phyloP scores from a whole-genome alignment of 495 filamentous ascomycete genomes.

The Cairneyella variabilis region DNA sequence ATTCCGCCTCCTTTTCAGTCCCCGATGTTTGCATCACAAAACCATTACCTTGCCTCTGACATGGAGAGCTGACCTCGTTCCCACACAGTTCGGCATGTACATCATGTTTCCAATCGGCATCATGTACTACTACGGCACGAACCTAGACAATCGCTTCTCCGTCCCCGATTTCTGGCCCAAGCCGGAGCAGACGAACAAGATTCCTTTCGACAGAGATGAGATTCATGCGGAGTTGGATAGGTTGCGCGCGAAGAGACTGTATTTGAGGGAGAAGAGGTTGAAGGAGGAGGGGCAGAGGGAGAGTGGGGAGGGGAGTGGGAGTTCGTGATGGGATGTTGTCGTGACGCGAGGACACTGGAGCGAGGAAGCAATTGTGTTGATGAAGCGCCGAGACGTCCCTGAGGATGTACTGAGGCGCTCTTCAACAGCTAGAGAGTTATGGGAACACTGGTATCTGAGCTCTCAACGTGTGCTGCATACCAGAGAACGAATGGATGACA shows the following conservation, averaged over 20 bases:
- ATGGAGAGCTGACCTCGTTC: no score
- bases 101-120: constrained; percentile 97
- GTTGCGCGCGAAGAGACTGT: constrained; percentile 58
- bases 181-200: constrained; percentile 76
- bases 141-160: constrained; percentile 86
- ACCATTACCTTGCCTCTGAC: no score
- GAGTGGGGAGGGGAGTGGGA: constrained; percentile 9
- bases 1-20: constrained; percentile 1
- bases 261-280: constrained; percentile 56
- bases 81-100: constrained; percentile 98
- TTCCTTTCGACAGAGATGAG: constrained; percentile 86
- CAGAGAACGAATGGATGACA: no score
- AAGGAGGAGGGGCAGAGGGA: constrained; percentile 38
- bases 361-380: no score
- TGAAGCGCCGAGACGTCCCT: no score
- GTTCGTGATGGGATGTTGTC: neutral
- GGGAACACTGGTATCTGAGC: no score
- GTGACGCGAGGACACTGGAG: neutral
- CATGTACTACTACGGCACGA: constrained; percentile 99
- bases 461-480: no score
- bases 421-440: no score
- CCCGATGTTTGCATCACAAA: constrained; percentile 3
- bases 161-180: constrained; percentile 94
- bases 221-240: constrained; percentile 73
- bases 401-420: no score